These are phyloP conservation scores for Camellia oleifera DNA, from an alignment of 179 eudicot species.

Conservation along the genomic window DNA sequence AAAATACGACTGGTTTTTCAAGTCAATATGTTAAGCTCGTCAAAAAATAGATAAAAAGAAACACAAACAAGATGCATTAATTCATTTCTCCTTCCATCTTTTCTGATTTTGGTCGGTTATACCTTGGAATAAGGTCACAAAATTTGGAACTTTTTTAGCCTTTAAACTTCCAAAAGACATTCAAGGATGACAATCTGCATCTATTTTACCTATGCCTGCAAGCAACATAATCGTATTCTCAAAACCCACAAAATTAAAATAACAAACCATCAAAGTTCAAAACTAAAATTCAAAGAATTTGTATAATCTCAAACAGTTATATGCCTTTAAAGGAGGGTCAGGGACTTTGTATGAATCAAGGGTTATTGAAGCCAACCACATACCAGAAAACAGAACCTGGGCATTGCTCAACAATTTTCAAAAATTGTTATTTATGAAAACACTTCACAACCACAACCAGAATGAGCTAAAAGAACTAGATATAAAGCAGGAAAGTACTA, in stretches of 20 bases:
- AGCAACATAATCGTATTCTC: background rate
- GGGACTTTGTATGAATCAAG: conserved; percentile 40
- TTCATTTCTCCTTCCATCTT: conserved; percentile 13
- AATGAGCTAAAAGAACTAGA: too few species aligned
- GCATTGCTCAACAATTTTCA: too few species aligned
- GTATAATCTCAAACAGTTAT: background rate
- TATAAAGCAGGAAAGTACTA: too few species aligned
- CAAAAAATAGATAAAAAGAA: background rate
- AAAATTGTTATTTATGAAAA: too few species aligned
- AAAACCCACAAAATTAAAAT: background rate
- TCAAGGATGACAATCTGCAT: conserved; percentile 5
- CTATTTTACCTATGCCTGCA: conserved; percentile 21
- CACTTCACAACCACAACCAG: too few species aligned
- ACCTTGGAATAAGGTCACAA: conserved; percentile 19
- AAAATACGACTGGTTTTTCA: background rate
- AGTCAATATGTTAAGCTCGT: background rate
- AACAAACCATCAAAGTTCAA: background rate
- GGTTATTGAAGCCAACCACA: conserved; percentile 41
- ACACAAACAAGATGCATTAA: conserved; percentile 4
- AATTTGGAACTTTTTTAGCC: conserved; percentile 16
- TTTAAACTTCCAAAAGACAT: conserved; percentile 7
- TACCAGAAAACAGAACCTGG: conserved; percentile 48
- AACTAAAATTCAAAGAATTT: background rate
- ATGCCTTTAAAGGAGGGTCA: conserved; percentile 35
- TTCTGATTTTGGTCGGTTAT: conserved; percentile 13